Conservation (phyloP, 768 basidiomycete species). For the Termitomyces sp. region DNA sequence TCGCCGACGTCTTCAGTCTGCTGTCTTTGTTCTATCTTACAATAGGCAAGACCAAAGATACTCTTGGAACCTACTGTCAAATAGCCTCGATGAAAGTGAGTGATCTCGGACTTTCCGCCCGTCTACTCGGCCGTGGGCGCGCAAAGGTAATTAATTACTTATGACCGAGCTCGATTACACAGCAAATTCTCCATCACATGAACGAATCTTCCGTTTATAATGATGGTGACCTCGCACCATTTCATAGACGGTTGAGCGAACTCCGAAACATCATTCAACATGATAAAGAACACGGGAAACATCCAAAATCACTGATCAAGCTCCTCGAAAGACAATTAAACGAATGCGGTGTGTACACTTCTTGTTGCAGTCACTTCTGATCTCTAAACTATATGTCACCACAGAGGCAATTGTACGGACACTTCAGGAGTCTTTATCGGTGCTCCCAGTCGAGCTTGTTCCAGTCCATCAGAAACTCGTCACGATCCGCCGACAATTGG, state of each 20-base stretch:
- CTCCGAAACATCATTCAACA: constrained; percentile 83
- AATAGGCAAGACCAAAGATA: constrained; percentile 93
- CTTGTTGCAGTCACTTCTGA: neutral
- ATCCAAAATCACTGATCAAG: constrained; percentile 83
- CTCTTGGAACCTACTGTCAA: constrained; percentile 94
- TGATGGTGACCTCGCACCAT: constrained; percentile 85
- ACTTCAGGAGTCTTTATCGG: constrained; percentile 81
- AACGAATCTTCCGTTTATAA: constrained; percentile 95
- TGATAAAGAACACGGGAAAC: constrained; percentile 77
- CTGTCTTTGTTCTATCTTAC: constrained; percentile 97
- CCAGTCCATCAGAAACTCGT: constrained; percentile 90
- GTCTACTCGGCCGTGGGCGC: constrained; percentile 2
- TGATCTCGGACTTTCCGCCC: constrained; percentile 18
- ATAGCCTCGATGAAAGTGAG: constrained; percentile 94
- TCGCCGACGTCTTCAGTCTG: constrained; percentile 93
- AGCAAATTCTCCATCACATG: constrained; percentile 96
- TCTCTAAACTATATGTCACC: neutral
- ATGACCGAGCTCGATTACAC: constrained; percentile 19
- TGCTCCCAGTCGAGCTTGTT: constrained; percentile 85
- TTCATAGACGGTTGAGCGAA: constrained; percentile 75
- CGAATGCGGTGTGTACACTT: constrained; percentile 74
- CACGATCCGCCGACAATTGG: constrained; percentile 83
- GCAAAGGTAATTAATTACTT: constrained; percentile 8
- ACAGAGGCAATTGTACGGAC: constrained; percentile 73
- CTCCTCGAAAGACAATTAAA: constrained; percentile 88